Evolutionary conservation across 257 asterid genomes (phyloP).

Genomic region (Nicotiana sylvestris): DNA sequence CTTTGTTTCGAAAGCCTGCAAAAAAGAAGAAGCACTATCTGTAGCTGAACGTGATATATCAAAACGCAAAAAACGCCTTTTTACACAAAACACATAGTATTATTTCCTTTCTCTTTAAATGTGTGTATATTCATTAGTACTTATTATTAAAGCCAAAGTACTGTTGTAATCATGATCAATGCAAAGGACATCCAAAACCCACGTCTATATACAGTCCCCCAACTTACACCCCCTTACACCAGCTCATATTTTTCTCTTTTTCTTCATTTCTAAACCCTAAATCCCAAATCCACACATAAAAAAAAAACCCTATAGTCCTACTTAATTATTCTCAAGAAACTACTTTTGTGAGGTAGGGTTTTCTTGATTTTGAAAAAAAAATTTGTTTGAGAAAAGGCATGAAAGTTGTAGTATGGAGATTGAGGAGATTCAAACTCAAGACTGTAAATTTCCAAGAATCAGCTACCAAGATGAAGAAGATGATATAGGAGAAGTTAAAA

Average conservation of each 20-base stretch:
- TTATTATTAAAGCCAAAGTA: conserved; percentile 32
- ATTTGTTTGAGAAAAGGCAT: conserved; percentile 32
- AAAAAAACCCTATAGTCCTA: neutral
- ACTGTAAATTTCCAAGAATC: conserved; percentile 38
- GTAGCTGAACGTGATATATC: conserved; percentile 37
- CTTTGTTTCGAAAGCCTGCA: conserved; percentile 37
- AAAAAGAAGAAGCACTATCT: conserved; percentile 24
- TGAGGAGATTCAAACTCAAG: conserved; percentile 37
- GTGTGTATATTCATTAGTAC: conserved; percentile 16
- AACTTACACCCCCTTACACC: neutral
- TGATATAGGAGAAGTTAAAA: conserved; percentile 36
- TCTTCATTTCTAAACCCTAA: conserved; percentile 32
- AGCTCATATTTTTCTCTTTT: conserved; percentile 23
- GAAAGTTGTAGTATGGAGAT: conserved; percentile 51
- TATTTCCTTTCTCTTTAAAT: neutral
- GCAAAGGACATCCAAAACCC: conserved; percentile 23
- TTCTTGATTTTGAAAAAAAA: neutral
- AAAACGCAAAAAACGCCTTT: conserved; percentile 15
- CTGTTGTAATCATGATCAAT: conserved; percentile 49
- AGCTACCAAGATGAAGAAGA: conserved; percentile 36
- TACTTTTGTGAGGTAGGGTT: neutral
- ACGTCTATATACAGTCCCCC: neutral
- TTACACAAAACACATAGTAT: neutral
- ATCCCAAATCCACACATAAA: neutral
- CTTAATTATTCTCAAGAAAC: neutral